Percentiles rank a stretch among this genome's conserved stretches.
Conservation (phyloP, 306 rosid species). For the Comarum palustre region DNA sequence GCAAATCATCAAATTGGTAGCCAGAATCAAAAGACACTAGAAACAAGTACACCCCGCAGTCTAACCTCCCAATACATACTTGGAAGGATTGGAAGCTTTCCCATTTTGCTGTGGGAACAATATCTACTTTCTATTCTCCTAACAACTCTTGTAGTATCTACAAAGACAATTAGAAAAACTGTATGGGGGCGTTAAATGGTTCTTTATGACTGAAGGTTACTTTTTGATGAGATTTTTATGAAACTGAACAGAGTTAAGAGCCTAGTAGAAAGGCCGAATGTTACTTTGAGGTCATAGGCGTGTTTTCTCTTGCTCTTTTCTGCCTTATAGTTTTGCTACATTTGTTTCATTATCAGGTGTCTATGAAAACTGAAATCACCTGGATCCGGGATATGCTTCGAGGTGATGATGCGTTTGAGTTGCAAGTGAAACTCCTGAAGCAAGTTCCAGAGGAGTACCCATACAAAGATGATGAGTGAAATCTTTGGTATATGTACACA, state of each 20-base stretch:
- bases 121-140: neutral
- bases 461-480: conserved; percentile 88
- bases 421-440: conserved; percentile 91
- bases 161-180: neutral
- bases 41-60: neutral
- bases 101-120: neutral
- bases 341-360: conserved; percentile 48
- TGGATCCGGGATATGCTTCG: conserved; percentile 91
- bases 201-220: neutral
- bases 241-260: neutral
- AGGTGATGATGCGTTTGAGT: conserved; percentile 87
- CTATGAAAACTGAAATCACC: conserved; percentile 92
- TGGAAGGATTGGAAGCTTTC: neutral
- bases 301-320: neutral
- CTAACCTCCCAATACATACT: neutral
- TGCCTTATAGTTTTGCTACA: neutral
- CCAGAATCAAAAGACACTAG: neutral
- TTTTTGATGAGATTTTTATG: neutral
- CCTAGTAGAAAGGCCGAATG: neutral
- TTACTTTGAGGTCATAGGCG: neutral
- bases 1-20: neutral
- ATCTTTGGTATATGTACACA: conserved; percentile 23
- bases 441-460: conserved; percentile 98
- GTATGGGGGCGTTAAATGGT: conserved; percentile 5
- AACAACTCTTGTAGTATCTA: neutral